Evolutionary conservation across 2,329 filamentous ascomycete genomes (phyloP).

Genomic region (Xylaria polymorpha): DNA sequence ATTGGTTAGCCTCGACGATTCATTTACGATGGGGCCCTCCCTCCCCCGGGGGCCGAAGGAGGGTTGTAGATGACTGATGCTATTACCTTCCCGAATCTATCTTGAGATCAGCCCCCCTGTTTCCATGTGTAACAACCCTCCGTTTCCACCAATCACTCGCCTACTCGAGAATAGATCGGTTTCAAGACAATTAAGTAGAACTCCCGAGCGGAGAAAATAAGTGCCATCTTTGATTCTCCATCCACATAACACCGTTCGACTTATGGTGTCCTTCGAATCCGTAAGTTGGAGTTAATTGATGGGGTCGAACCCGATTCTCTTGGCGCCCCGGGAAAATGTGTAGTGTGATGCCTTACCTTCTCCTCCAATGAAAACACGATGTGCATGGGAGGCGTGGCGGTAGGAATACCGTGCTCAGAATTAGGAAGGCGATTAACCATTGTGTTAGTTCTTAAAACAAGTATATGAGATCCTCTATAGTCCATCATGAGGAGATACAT

Average conservation of each 20-base stretch:
- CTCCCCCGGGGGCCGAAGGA: not conserved
- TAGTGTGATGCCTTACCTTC: not conserved
- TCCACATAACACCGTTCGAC: not conserved
- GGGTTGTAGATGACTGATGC: not conserved
- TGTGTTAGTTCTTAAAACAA: not conserved
- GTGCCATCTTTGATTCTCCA: not conserved
- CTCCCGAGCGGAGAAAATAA: not conserved
- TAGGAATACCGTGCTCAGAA: conserved; percentile 11
- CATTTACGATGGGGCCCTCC: not conserved
- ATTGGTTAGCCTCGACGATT: not conserved
- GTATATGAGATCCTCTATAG: not conserved
- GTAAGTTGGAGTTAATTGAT: not conserved
- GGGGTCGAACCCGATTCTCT: not conserved
- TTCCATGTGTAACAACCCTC: not conserved
- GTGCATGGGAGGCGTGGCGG: no score
- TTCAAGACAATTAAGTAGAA: not conserved
- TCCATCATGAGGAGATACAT: not conserved
- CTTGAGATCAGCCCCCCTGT: not conserved
- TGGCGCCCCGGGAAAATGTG: conserved; percentile 15
- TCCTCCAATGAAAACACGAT: conserved; percentile 6
- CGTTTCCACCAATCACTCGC: conserved; percentile 27
- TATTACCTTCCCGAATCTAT: conserved; percentile 3
- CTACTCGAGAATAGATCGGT: not conserved
- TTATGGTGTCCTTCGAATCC: not conserved
- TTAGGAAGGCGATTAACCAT: conserved; percentile 5